Base-by-base conservation (phyloP, 768 basidiomycete genomes). In the Boletus eberwhitei region DNA sequence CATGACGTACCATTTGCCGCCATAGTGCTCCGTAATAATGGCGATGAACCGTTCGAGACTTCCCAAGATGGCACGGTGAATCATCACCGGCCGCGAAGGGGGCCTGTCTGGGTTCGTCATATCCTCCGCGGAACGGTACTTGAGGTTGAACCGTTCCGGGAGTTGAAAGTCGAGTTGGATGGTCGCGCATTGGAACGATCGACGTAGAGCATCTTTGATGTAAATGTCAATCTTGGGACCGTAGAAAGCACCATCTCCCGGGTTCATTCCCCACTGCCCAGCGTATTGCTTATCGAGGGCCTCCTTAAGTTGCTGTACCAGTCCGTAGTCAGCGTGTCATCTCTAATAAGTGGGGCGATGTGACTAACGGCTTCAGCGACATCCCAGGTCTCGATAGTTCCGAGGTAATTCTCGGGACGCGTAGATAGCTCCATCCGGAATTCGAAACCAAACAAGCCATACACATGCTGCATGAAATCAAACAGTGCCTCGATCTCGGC, bases 121-220 rank as follows among this genome's bases (percentile, higher is more conserved):
- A 34, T 83, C 78, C 50, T 87, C 88, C 24, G 86, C 80, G 2
- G 86, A 79, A 37, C 93, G 89, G 75, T 93, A 98, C 67, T 88
- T 88, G 60, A 98, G 81, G 71, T 97, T 89, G 81, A 98, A 98
- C 39, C 93, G 87, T 65, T 97, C 87, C 11, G 97, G 97, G 2
- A 99, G 83, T 72, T 99, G 93, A 84, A 98, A 99, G 75, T 98
- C 96, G 54, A 99, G 89, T 74, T 98, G 91, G 71, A 98, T 98
- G 2, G 97, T 98, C 38, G 94, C 97, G 65, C 96, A 98, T 72
- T 99, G 97, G 85, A 93, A 96, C 22, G 93, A 92, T 43, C 97
- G 86, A 36, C 80, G 84, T 22, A 98, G 79, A 1, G 97, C 95
- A 64, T 99, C 97, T 24, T 85, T 83, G 68, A 98, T 89, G 55